Percentiles rank a stretch among this genome's conserved stretches.
These are phyloP conservation scores for Dryas drummondii DNA, from an alignment of 306 rosid species.

Conservation along the genomic window DNA sequence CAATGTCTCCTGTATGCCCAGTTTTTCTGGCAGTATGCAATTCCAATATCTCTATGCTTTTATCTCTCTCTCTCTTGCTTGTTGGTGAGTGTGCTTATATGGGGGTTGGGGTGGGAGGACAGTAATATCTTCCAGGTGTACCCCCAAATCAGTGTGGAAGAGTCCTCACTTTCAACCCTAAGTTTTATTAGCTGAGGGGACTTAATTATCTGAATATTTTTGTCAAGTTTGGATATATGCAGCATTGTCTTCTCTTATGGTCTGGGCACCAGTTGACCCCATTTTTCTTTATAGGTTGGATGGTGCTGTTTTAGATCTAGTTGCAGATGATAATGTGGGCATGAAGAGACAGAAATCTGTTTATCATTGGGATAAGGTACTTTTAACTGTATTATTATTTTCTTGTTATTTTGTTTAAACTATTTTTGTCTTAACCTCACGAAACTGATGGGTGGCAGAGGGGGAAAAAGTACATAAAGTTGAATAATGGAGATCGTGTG, in stretches of 20 bases:
- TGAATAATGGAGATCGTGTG: slow-evolving; percentile 82
- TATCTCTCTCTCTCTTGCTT: too few relatives aligned
- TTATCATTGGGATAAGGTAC: slow-evolving; percentile 94
- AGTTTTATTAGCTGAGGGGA: background rate
- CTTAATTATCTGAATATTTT: background rate
- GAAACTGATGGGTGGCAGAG: slow-evolving; percentile 57
- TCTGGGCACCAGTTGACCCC: slow-evolving; percentile 25
- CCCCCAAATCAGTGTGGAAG: background rate
- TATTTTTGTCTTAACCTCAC: slow-evolving; percentile 15
- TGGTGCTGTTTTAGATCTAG: slow-evolving; percentile 82
- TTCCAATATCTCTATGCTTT: background rate
- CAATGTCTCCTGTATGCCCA: background rate
- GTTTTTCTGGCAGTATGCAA: background rate
- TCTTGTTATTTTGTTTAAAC: background rate
- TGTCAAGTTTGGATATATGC: background rate
- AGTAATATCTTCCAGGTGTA: background rate
- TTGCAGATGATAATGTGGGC: slow-evolving; percentile 80
- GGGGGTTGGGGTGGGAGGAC: background rate
- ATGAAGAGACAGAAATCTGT: slow-evolving; percentile 81
- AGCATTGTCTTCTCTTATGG: background rate
- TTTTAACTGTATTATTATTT: slow-evolving; percentile 9
- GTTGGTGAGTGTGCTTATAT: background rate
- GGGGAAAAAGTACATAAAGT: slow-evolving; percentile 82
- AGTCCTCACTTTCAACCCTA: background rate
- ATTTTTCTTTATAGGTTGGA: slow-evolving; percentile 59